A percentile compares a stretch with the other conserved stretches of the same genome.
phyloP scores from a whole-genome alignment of 208 protist genomes.

The Naegleria gruberi region DNA sequence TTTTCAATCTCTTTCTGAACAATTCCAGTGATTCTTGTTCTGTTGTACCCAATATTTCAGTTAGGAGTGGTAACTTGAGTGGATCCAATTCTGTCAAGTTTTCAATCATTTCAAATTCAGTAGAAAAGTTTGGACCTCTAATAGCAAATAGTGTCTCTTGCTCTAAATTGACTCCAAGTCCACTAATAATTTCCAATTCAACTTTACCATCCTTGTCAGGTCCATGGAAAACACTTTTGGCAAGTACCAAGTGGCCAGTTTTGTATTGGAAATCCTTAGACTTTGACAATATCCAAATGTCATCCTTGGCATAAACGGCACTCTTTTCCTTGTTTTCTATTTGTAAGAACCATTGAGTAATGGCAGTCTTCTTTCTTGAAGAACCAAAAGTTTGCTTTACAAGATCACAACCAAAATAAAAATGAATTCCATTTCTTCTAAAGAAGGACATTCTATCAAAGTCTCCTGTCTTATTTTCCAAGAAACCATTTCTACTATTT shows the following conservation, averaged over 20 bases:
- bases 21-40: not conserved
- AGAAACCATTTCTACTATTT: not conserved
- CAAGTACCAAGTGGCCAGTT: not conserved
- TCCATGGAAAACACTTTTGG: constrained; percentile 3
- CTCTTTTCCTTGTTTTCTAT: not conserved
- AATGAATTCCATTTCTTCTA: not conserved
- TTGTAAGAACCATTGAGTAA: not conserved
- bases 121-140: constrained; percentile 5
- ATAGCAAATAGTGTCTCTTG: constrained; percentile 4
- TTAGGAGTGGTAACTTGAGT: not conserved
- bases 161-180: not conserved
- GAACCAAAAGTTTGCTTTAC: not conserved
- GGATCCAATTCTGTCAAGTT: not conserved
- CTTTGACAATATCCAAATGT: constrained; percentile 17
- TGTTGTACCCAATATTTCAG: not conserved
- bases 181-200: not conserved
- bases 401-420: constrained; percentile 22
- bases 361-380: not conserved
- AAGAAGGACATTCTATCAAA: constrained; percentile 4
- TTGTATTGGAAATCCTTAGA: not conserved
- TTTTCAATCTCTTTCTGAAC: not conserved
- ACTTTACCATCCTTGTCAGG: not conserved
- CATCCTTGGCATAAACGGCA: not conserved
- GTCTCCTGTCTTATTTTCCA: not conserved
- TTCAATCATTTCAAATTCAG: constrained; percentile 22